Base-by-base conservation (phyloP, 2,329 filamentous ascomycete species). In the Aspergillus nomiae region DNA sequence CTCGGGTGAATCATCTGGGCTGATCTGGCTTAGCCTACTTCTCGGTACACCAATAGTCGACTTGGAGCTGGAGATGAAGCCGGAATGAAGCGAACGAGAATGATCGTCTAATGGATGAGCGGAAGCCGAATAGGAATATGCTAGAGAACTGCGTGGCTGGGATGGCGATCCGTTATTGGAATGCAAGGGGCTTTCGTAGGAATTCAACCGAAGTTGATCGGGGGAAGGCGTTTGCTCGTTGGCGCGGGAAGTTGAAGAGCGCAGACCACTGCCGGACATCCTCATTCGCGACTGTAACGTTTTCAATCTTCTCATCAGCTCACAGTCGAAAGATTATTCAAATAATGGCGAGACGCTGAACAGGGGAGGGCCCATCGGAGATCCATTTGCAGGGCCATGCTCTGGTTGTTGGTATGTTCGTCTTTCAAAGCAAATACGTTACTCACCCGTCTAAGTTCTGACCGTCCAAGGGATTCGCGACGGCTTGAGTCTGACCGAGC, bases 361-460 rank as follows among this genome's bases (percentile, higher is more conserved):
- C 8, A 48, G 21, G 36, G 28, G 43, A 48, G 53, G 26, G 54
- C 19, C 16, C 32, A n/a, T 38, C n/a, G 34, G 21, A 59, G 24
- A 51, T 51, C 30, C 48, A 12, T 51, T 34, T n/a, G 28, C 28
- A 51, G 28, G 48, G 28, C 48, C 28, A 21, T 32, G 48, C 9
- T n/a, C 11, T 34, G 19, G n/a, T 21, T 32, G 28, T n/a, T 51
- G 28, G 48, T 51, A 51, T 51, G 28, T 51, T 30, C 48, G 48
- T 34, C 28, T 51, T 32, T 30, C 28, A 21, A 53, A 48, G 50
- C 56, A 56, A 43, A 28, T 7, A 58, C 14, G 41, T 56, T 28
- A 73, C 76, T 78, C 68, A 79, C 77, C 61, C 77, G 70, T 69
- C 76, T 73, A 43, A 77, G 73, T 60, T 79, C 77, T n/a, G 76